Percentiles rank a stretch among this genome's conserved stretches.
Evolutionary conservation across 2,329 filamentous ascomycete genomes (phyloP).

Genomic region (Neofusicoccum parvum): DNA sequence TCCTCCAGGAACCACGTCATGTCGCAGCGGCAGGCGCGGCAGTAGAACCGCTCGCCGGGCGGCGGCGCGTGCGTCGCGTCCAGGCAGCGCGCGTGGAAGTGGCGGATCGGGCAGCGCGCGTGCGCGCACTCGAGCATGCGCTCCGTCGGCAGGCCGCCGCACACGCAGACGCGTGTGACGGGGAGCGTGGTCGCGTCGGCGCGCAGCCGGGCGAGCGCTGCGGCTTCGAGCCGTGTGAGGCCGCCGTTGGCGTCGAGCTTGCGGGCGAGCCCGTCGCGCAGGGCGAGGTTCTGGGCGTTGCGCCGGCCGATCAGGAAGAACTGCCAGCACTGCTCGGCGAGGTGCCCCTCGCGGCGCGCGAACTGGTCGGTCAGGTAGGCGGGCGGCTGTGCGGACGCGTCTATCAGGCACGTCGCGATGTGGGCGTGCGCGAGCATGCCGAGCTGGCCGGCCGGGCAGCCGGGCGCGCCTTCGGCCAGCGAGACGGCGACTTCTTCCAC

Average conservation of each 20-base stretch:
- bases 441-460: not conserved
- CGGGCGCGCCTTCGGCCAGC: not conserved
- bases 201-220: not conserved
- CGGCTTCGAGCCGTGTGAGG: not conserved
- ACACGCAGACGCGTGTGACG: not conserved
- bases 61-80: not conserved
- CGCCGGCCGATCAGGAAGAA: not conserved
- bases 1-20: not conserved
- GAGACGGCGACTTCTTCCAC: too few relatives aligned
- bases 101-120: not conserved
- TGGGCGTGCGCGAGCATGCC: not conserved
- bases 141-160: not conserved
- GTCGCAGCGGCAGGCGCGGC: not conserved
- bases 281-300: not conserved
- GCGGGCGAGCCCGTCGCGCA: not conserved
- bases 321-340: conserved; percentile 14
- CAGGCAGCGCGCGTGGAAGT: conserved; percentile 3
- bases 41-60: not conserved
- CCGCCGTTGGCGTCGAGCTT: not conserved
- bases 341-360: not conserved
- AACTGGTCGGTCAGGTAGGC: not conserved
- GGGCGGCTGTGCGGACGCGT: not conserved
- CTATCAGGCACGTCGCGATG: not conserved
- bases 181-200: not conserved
- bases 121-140: conserved; percentile 5